Evolutionary conservation across 257 asterid species (phyloP).

Genomic region (Echium plantagineum): DNA sequence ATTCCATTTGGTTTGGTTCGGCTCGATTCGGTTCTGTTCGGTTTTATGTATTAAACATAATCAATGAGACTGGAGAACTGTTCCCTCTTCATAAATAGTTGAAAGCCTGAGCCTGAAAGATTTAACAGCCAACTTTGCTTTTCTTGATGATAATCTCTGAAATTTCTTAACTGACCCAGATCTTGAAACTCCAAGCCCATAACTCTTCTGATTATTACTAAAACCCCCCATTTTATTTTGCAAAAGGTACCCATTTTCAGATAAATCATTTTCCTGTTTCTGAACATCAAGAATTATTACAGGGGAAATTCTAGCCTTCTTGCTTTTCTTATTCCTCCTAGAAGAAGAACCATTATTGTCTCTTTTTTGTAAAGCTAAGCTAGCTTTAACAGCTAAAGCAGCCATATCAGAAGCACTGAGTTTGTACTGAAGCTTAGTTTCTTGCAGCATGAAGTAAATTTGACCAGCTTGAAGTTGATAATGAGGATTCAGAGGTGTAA

Average conservation of each 20-base stretch:
- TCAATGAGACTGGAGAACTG: constrained; percentile 18
- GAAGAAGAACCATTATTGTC: too few species aligned
- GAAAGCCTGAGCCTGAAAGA: constrained; percentile 36
- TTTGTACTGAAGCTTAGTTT: constrained; percentile 29
- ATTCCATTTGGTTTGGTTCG: too few species aligned
- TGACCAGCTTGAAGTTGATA: constrained; percentile 40
- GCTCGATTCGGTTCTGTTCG: too few species aligned
- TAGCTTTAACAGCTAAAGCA: constrained; percentile 67
- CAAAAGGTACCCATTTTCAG: not conserved
- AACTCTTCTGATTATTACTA: not conserved
- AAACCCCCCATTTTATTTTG: not conserved
- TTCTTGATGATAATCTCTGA: constrained; percentile 38
- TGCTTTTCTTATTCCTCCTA: constrained; percentile 20
- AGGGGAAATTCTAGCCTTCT: constrained; percentile 39
- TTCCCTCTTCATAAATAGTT: constrained; percentile 71
- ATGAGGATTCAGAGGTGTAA: constrained; percentile 27
- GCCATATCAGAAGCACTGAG: constrained; percentile 69
- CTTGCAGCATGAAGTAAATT: constrained; percentile 51
- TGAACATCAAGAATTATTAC: constrained; percentile 10
- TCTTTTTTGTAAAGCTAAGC: constrained; percentile 33
- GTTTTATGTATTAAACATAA: too few species aligned
- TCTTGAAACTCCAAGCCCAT: constrained; percentile 28
- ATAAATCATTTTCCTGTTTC: constrained; percentile 6
- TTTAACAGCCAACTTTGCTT: constrained; percentile 54
- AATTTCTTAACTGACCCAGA: constrained; percentile 41